A percentile compares a stretch with the other conserved stretches of the same genome.
Evolutionary conservation across 2,329 filamentous ascomycete genomes (phyloP).

Genomic region (Xylariaceae sp.): DNA sequence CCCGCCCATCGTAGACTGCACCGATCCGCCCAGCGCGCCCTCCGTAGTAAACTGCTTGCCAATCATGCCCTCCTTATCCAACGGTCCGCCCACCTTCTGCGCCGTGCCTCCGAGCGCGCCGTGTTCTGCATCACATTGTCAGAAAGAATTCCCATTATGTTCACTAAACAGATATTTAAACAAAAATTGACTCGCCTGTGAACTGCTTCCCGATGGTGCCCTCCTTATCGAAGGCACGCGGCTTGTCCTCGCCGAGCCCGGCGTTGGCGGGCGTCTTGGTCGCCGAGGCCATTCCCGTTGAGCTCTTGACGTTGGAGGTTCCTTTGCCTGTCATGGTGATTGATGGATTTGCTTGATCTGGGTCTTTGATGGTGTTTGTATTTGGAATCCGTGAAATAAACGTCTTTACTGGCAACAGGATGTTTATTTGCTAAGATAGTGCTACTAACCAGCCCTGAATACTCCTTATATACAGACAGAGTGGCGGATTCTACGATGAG

Average conservation of each 20-base stretch:
- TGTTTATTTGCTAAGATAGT: too few relatives aligned
- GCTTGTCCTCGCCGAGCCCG: conserved; percentile 31
- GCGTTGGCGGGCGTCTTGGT: conserved; percentile 31
- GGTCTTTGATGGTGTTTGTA: too few relatives aligned
- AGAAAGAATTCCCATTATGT: too few relatives aligned
- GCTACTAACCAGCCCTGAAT: too few relatives aligned
- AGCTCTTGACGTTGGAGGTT: conserved; percentile 31
- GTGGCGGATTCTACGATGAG: too few relatives aligned
- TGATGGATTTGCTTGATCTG: too few relatives aligned
- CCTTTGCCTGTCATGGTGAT: conserved; percentile 26
- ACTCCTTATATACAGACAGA: background rate
- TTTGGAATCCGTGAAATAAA: too few relatives aligned
- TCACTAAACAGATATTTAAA: too few relatives aligned
- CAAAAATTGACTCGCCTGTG: conserved; percentile 36
- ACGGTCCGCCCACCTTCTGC: conserved; percentile 45
- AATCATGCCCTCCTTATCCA: conserved; percentile 47
- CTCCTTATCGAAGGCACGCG: conserved; percentile 43
- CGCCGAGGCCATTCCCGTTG: conserved; percentile 28
- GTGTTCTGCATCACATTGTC: conserved; percentile 30
- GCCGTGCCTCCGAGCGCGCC: conserved; percentile 47
- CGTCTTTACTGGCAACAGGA: too few relatives aligned
- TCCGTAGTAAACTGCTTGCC: conserved; percentile 52
- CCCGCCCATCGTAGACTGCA: conserved; percentile 43
- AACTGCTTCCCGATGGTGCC: conserved; percentile 53
- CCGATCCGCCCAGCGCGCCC: conserved; percentile 48